Evolutionary conservation across 1,284 basidiomycete species (phyloP).

Genomic region (Tetrapyrgos nigripes): DNA sequence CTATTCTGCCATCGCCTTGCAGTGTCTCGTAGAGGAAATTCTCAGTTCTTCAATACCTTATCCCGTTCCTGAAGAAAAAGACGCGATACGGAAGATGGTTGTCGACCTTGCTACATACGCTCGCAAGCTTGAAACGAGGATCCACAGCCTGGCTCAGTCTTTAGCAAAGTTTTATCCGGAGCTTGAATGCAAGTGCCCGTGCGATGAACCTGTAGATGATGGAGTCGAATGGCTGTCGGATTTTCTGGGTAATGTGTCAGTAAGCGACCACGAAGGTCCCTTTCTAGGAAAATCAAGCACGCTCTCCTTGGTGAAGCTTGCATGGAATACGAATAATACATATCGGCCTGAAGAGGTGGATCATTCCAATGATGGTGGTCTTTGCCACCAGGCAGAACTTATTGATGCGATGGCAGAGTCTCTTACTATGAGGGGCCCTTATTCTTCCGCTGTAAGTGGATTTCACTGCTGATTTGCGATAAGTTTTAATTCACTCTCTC

Average conservation of each 20-base stretch:
- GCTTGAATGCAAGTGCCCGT: neutral
- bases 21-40: constrained; percentile 19
- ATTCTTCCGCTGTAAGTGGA: too few species aligned
- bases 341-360: neutral
- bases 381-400: neutral
- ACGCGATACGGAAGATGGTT: constrained; percentile 13
- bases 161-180: neutral
- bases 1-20: neutral
- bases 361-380: neutral
- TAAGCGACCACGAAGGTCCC: neutral
- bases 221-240: neutral
- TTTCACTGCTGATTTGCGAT: too few species aligned
- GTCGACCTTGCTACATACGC: constrained; percentile 21
- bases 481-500: too few species aligned
- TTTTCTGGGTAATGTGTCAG: neutral
- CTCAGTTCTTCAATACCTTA: constrained; percentile 19
- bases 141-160: neutral
- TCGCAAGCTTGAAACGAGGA: constrained; percentile 12
- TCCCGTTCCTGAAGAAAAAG: constrained; percentile 17
- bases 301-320: neutral
- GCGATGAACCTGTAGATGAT: neutral
- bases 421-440: too few species aligned
- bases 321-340: neutral
- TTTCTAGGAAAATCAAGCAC: neutral
- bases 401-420: neutral